Evolutionary conservation across 768 basidiomycete genomes (phyloP).

Genomic region (Boletellus sp.): DNA sequence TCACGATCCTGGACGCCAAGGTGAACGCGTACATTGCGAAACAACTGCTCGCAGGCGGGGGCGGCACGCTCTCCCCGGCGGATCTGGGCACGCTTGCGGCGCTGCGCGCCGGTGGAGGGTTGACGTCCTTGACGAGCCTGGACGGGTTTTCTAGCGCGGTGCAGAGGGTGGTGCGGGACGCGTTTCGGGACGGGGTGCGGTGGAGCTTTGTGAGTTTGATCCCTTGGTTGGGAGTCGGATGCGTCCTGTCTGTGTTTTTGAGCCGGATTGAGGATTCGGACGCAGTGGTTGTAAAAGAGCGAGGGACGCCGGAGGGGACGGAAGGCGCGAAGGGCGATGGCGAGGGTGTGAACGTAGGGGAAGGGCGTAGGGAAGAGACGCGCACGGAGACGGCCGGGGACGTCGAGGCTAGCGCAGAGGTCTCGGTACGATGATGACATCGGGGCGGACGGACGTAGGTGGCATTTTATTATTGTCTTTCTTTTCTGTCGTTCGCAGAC

Average conservation of each 20-base stretch:
- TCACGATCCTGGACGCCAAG: constrained; percentile 44
- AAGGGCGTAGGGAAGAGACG: background rate
- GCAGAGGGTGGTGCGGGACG: constrained; percentile 36
- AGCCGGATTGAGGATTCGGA: constrained; percentile 33
- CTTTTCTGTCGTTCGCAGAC: too few relatives aligned
- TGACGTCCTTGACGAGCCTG: constrained; percentile 37
- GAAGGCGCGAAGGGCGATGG: too few relatives aligned
- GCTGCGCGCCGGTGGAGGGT: constrained; percentile 22
- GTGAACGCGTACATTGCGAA: constrained; percentile 33
- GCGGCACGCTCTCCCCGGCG: constrained; percentile 26
- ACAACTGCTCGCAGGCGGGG: constrained; percentile 21
- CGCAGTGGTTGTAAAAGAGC: background rate
- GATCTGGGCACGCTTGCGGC: constrained; percentile 27
- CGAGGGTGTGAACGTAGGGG: background rate
- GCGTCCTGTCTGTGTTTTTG: constrained; percentile 38
- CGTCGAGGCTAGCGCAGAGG: background rate
- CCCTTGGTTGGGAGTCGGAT: constrained; percentile 42
- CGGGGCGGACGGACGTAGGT: background rate
- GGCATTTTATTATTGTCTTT: too few relatives aligned
- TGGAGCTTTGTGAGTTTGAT: constrained; percentile 47
- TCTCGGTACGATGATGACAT: background rate
- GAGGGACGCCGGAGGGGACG: background rate
- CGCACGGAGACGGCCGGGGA: background rate
- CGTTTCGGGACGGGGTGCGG: constrained; percentile 39
- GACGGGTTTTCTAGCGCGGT: constrained; percentile 33